Conservation (phyloP, 768 basidiomycete genomes). For the Lactarius sp. region DNA sequence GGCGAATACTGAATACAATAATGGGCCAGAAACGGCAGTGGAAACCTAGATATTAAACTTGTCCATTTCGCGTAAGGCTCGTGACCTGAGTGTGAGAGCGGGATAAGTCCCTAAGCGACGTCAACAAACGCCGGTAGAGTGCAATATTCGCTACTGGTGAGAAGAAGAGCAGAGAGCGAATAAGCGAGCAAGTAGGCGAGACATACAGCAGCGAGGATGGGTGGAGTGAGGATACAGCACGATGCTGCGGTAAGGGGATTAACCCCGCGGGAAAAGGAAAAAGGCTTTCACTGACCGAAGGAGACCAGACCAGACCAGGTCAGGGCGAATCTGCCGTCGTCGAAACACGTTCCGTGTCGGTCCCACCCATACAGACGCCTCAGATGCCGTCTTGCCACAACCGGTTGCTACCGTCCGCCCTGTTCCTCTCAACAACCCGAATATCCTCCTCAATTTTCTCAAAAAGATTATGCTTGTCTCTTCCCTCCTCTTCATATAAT, state of each 20-base stretch:
- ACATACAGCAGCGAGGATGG: too few relatives aligned
- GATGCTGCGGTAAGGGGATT: neutral
- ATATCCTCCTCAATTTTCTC: constrained; percentile 42
- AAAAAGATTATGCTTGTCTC: constrained; percentile 31
- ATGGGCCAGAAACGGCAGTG: constrained; percentile 18
- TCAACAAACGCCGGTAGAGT: constrained; percentile 3
- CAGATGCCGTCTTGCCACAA: constrained; percentile 48
- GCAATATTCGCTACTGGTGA: neutral
- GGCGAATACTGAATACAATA: constrained; percentile 12
- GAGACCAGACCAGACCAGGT: neutral
- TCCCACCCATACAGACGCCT: constrained; percentile 51
- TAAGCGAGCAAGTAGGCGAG: neutral
- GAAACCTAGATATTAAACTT: constrained; percentile 9
- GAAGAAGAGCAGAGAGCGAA: neutral
- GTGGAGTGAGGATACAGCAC: too few relatives aligned
- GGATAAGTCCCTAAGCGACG: constrained; percentile 9
- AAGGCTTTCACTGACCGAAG: neutral
- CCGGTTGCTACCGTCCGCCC: constrained; percentile 51
- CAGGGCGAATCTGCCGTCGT: constrained; percentile 41
- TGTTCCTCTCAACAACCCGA: constrained; percentile 43
- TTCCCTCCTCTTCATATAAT: constrained; percentile 26
- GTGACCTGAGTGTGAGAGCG: constrained; percentile 9
- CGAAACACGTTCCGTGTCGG: constrained; percentile 76
- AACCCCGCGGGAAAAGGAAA: constrained; percentile 12
- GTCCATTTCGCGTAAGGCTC: constrained; percentile 20